Base-by-base conservation (phyloP, 768 basidiomycete species). In the Leccinum subtestaceum region DNA sequence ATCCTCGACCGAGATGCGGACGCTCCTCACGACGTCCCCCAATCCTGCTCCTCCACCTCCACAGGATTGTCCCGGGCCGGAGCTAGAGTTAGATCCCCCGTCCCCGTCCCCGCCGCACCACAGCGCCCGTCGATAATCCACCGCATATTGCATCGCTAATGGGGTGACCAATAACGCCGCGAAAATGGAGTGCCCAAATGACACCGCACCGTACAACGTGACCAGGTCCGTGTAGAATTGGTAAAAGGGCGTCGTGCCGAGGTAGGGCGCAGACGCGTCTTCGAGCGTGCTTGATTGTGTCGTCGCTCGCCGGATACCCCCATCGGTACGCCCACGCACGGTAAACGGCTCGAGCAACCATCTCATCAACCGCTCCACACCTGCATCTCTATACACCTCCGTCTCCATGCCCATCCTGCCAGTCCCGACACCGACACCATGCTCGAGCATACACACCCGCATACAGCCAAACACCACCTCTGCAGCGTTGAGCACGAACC, bases 391-490 rank as follows among this genome's bases (percentile, higher is more conserved):
- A 74, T 92, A 98, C 2, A 97, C 86, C 64, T 95, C 83, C 57
- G 80, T 77, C 13, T 73, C 76, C 12, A 38, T 9, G 52, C 61
- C 36, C 17, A 12, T 25, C 17, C 9, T 25, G 38, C 58, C 34
- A 1, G 40, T 47, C 62, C 70, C 57, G 65, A 66, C 46, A 63
- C 72, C 69, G 5, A 66, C 71, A 1, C 84, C 92, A 68, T 96
- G 91, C 71, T 98, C 95, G 29, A 98, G 84, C 94, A 97, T 95
- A 74, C 93, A 94, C 15, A 97, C 84, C 63, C 91, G 92, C 92
- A 97, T 95, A 62, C 93, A 89, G 19, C 80, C 83, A 64, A 95
- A 88, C 5, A 89, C 77, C 8, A 86, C 70, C 8, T 76, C 66
- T 13, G 65, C 61, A 0, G 67, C 59, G 21, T 46, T 17, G 5